Percentiles rank a stretch among this genome's conserved stretches.
These are phyloP conservation scores for Sporothrix pseudoabietina DNA, from an alignment of 2,329 filamentous ascomycete genomes.

Conservation along the genomic window DNA sequence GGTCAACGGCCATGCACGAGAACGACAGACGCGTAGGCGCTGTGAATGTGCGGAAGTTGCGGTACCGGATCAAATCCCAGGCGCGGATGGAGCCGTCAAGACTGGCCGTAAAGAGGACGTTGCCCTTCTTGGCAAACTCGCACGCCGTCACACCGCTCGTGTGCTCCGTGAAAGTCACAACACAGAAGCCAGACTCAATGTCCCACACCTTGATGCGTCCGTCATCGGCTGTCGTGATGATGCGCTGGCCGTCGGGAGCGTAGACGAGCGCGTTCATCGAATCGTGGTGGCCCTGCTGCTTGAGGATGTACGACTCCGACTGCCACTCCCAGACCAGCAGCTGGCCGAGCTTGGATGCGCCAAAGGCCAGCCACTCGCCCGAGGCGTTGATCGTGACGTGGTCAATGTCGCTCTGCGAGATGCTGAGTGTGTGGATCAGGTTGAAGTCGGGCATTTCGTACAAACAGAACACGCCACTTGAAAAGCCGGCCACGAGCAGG, in stretches of 20 bases:
- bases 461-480: conserved; percentile 87
- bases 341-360: conserved; percentile 91
- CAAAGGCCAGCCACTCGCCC: conserved; percentile 96
- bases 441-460: conserved; percentile 97
- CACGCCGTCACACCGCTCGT: conserved; percentile 91
- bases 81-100: conserved; percentile 91
- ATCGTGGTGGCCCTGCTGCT: conserved; percentile 97
- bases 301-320: conserved; percentile 96
- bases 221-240: conserved; percentile 93
- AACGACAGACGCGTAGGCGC: conserved; percentile 90
- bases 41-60: conserved; percentile 97
- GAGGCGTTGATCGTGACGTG: conserved; percentile 91
- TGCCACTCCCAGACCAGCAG: conserved; percentile 99
- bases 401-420: conserved; percentile 96
- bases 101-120: conserved; percentile 92
- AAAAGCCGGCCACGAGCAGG: conserved; percentile 95
- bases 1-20: conserved; percentile 92
- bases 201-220: conserved; percentile 99
- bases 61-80: conserved; percentile 93
- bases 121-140: conserved; percentile 92
- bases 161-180: conserved; percentile 97
- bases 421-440: conserved; percentile 87
- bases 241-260: conserved; percentile 87
- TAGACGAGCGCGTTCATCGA: conserved; percentile 92
- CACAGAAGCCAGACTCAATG: conserved; percentile 91